These are phyloP conservation scores for Mycotypha africana DNA, from an alignment of 371 early-diverging fungal genomes.

Conservation along the genomic window DNA sequence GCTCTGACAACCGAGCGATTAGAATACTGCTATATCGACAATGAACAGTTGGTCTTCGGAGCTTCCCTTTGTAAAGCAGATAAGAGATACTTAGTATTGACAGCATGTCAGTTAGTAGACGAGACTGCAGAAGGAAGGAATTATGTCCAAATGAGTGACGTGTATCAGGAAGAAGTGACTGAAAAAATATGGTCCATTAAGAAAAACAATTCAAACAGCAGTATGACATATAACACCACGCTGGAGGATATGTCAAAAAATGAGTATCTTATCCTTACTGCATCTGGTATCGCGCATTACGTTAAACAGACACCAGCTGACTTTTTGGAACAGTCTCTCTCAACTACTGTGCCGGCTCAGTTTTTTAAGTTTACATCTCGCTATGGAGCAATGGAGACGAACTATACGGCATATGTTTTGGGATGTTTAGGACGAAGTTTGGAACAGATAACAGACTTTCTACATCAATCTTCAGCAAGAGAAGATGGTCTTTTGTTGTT, in stretches of 20 bases:
- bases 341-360: background rate
- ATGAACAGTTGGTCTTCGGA: conserved; percentile 1
- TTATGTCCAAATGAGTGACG: background rate
- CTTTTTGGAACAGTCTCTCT: background rate
- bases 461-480: background rate
- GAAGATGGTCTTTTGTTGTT: conserved; percentile 9
- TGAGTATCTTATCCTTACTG: background rate
- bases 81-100: conserved; percentile 3
- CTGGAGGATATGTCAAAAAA: background rate
- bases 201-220: background rate
- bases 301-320: conserved; percentile 6
- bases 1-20: background rate
- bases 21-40: conserved; percentile 5
- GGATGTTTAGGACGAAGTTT: background rate
- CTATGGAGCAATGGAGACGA: conserved; percentile 8
- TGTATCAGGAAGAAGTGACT: conserved; percentile 1
- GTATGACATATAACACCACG: background rate
- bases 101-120: background rate
- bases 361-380: background rate
- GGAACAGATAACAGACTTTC: background rate
- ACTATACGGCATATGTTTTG: background rate
- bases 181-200: conserved; percentile 8
- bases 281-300: conserved; percentile 4
- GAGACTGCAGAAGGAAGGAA: no score
- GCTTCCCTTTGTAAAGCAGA: conserved; percentile 11